Percentiles rank a stretch among this genome's conserved stretches.
Evolutionary conservation across 2,329 filamentous ascomycete genomes (phyloP).

Genomic region (Dothistroma septosporum): DNA sequence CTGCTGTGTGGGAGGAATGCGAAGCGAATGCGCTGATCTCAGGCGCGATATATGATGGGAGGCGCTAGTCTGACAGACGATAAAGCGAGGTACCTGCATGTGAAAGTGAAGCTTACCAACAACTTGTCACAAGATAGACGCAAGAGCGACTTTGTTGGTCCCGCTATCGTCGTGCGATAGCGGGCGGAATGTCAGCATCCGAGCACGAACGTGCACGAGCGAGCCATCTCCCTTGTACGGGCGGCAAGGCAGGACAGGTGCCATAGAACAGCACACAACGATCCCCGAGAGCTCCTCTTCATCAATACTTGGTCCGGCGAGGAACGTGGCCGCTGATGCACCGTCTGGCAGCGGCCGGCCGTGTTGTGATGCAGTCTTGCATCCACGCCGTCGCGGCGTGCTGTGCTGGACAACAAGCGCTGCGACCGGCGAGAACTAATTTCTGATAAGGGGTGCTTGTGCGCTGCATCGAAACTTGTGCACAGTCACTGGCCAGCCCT

Average conservation of each 20-base stretch:
- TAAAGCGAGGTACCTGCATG: constrained; percentile 8
- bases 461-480: not conserved
- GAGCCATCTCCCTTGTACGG: not conserved
- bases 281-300: not conserved
- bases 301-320: not conserved
- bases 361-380: too few species aligned
- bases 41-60: constrained; percentile 3
- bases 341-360: too few species aligned
- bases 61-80: not conserved
- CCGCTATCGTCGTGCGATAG: not conserved
- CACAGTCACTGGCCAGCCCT: not conserved
- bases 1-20: not conserved
- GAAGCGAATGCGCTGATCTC: constrained; percentile 1
- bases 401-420: too few species aligned
- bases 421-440: too few species aligned
- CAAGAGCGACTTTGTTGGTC: not conserved
- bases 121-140: not conserved
- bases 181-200: not conserved
- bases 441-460: not conserved
- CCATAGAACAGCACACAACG: not conserved
- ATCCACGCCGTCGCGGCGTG: too few species aligned
- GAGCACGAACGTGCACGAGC: not conserved
- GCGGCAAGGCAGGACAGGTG: not conserved
- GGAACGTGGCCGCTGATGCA: too few species aligned
- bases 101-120: constrained; percentile 1